Base-by-base conservation (phyloP, 2,329 filamentous ascomycete genomes). In the Didymella glomerata region DNA sequence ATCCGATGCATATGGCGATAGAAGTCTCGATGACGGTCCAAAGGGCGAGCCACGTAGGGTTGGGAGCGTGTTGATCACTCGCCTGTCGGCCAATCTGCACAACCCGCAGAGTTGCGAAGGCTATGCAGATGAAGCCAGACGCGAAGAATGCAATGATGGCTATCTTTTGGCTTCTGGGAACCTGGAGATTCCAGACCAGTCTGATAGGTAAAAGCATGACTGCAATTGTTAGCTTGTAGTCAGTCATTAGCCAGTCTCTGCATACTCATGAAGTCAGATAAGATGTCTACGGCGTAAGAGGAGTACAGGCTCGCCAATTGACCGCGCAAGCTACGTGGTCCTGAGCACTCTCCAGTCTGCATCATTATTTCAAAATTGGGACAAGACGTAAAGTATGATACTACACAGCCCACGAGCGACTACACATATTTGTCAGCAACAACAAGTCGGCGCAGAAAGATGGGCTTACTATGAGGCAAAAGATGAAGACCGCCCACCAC, bases 401-500 rank as follows among this genome's bases (percentile, higher is more conserved):
- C 34, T 38, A 18, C 16, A n/a, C 34, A 38, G 16, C 34, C 34
- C 34, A 38, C 34, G 4, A 38, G 34, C 2, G 34, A 38, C 34
- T 38, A 18, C 34, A 38, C 14, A 38, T 18, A 2, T 16, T 38
- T 16, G 34, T 38, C 8, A 38, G 11, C 14, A n/a, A 14, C 16
- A 38, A 16, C 34, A 38, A 3, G 16, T 18, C 2, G 5, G 34
- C 16, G 4, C 2, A 8, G 30, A 38, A 38, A 14, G 6, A 7
- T 7, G 3, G 16, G 18, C 14, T 38, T 8, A 18, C n/a, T 18
- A 18, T 18, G 2, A 18, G 9, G 34, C 34, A 38, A 7, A 38
- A 38, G n/a, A n/a, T 18, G 16, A 38, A 38, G 34, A 18, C 51
- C 2, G 63, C 67, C 3, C 30, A 34, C 30, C 30, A 34, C 1